Percentiles rank a stretch among this genome's conserved stretches.
Conservation (phyloP, 2,329 filamentous ascomycete genomes). For the Ciborinia camelliae region DNA sequence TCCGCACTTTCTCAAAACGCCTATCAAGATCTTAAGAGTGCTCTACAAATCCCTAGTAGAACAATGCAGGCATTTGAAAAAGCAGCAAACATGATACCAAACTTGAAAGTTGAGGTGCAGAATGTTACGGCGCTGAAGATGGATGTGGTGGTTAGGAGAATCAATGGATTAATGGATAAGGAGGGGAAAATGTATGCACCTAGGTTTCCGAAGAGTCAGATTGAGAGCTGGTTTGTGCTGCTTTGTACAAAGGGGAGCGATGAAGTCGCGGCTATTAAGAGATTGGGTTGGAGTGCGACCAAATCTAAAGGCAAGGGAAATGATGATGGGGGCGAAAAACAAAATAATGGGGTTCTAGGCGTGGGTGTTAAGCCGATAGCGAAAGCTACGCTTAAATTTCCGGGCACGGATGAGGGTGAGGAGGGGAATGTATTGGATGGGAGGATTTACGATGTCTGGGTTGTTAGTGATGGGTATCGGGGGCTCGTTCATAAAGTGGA, state of each 20-base stretch:
- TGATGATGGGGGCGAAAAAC: constrained; percentile 65
- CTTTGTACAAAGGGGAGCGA: constrained; percentile 65
- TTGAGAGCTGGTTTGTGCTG: constrained; percentile 87
- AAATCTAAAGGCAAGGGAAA: constrained; percentile 33
- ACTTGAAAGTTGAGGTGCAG: constrained; percentile 60
- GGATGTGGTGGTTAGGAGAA: constrained; percentile 60
- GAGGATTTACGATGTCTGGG: constrained; percentile 66
- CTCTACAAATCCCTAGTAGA: constrained; percentile 53
- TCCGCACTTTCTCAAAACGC: constrained; percentile 31
- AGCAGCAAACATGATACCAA: constrained; percentile 64
- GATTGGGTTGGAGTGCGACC: constrained; percentile 65
- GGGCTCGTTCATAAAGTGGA: constrained; percentile 55
- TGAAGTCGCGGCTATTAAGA: constrained; percentile 81
- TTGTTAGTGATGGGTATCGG: constrained; percentile 85
- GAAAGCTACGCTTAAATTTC: constrained; percentile 58
- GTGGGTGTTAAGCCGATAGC: constrained; percentile 49
- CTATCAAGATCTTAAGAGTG: constrained; percentile 46
- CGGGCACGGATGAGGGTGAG: constrained; percentile 38
- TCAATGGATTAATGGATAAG: constrained; percentile 61
- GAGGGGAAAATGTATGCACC: constrained; percentile 82
- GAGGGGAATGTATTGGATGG: constrained; percentile 37
- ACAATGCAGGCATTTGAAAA: constrained; percentile 48
- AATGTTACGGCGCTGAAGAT: constrained; percentile 61
- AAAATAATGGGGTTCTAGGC: constrained; percentile 22
- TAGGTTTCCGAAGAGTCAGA: constrained; percentile 89